Evolutionary conservation across 441 rosid genomes (phyloP).

Genomic region (Gossypium davidsonii): DNA sequence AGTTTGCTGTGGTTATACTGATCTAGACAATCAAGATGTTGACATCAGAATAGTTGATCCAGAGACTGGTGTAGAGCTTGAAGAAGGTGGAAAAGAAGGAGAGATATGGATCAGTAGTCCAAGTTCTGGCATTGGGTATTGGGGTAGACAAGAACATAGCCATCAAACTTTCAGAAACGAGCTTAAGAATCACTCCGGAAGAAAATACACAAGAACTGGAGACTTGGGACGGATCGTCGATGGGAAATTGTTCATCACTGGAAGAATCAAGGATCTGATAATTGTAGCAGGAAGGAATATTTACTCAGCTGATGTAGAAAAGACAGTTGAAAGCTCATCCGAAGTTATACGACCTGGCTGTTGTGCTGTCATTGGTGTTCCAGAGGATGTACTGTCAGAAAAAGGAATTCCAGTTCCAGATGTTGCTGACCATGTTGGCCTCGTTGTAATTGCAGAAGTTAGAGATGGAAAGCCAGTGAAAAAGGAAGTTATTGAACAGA

Average conservation of each 20-base stretch:
- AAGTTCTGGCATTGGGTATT: constrained; percentile 61
- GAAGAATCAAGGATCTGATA: constrained; percentile 75
- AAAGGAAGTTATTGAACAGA: constrained; percentile 33
- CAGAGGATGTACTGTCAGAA: constrained; percentile 49
- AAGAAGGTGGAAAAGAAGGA: constrained; percentile 53
- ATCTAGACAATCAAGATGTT: constrained; percentile 33
- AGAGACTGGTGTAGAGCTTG: constrained; percentile 37
- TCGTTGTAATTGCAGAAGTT: constrained; percentile 68
- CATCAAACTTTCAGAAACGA: constrained; percentile 45
- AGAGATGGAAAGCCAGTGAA: constrained; percentile 45
- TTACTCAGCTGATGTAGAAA: constrained; percentile 64
- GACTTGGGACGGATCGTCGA: constrained; percentile 61
- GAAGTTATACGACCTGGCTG: constrained; percentile 65
- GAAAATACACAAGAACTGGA: constrained; percentile 55
- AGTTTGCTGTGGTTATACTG: constrained; percentile 57
- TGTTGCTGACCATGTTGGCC: constrained; percentile 54
- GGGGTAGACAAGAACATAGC: constrained; percentile 58
- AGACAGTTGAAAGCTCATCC: constrained; percentile 59
- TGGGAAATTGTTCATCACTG: constrained; percentile 58
- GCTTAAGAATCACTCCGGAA: constrained; percentile 34
- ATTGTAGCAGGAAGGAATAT: constrained; percentile 68
- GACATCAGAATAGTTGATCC: constrained; percentile 53
- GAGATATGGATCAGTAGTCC: constrained; percentile 71
- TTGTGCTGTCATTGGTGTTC: constrained; percentile 67
- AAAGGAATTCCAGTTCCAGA: constrained; percentile 57